A percentile compares a stretch with the other conserved stretches of the same genome.
phyloP scores from a whole-genome alignment of 164 flowering plant genomes.

The Tetracentron sinense region DNA sequence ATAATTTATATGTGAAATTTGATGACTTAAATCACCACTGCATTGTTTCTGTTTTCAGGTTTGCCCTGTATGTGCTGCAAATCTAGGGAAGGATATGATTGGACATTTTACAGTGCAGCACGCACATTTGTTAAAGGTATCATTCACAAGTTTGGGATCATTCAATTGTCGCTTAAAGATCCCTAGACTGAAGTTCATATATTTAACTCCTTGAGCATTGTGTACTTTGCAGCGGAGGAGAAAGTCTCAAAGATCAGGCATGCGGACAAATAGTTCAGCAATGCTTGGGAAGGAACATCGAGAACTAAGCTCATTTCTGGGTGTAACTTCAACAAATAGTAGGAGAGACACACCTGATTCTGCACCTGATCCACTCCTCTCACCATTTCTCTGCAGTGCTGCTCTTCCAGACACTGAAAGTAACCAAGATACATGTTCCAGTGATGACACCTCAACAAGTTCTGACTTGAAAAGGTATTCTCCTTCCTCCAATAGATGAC shows the following conservation, averaged over 20 bases:
- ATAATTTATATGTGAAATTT: not conserved
- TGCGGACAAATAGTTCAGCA: constrained; percentile 33
- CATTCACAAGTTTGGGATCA: not conserved
- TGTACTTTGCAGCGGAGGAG: constrained; percentile 54
- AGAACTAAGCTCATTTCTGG: constrained; percentile 41
- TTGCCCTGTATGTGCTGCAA: constrained; percentile 87
- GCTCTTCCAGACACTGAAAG: constrained; percentile 24
- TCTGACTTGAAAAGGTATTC: constrained; percentile 40
- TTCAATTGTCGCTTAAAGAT: not conserved
- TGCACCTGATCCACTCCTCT: constrained; percentile 65
- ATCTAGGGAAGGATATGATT: constrained; percentile 64
- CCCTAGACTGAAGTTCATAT: not conserved
- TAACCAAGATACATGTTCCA: constrained; percentile 27
- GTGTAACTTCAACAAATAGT: constrained; percentile 26
- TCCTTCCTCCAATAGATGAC: not conserved
- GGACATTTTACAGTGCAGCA: constrained; percentile 72
- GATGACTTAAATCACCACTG: not conserved
- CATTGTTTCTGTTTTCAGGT: constrained; percentile 46
- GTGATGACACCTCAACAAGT: constrained; percentile 9
- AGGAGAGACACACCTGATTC: constrained; percentile 28
- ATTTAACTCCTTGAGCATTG: constrained; percentile 1
- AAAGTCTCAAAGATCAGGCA: constrained; percentile 50
- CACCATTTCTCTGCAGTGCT: constrained; percentile 50
- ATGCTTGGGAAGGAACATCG: constrained; percentile 43
- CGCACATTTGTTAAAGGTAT: constrained; percentile 68